A percentile compares a stretch with the other conserved stretches of the same genome.
Conservation (phyloP, 805 yeast genomes). For the Hanseniaspora lachancei region DNA sequence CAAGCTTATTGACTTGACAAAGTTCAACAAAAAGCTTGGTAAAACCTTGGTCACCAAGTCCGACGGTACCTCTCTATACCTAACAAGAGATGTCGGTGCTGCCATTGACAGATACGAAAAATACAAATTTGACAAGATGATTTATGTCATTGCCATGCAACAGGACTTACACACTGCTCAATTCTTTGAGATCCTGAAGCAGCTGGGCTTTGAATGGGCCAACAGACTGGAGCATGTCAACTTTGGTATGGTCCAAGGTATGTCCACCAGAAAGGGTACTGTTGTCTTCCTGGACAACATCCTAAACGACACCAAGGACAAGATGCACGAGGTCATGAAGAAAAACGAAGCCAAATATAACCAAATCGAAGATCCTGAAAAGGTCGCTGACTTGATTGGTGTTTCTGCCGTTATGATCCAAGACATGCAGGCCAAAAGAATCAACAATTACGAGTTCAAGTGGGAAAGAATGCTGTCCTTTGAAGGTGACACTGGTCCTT, state of each 20-base stretch:
- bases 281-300: slow-evolving; percentile 95
- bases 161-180: slow-evolving; percentile 92
- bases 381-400: slow-evolving; percentile 89
- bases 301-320: slow-evolving; percentile 79
- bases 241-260: slow-evolving; percentile 96
- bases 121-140: slow-evolving; percentile 85
- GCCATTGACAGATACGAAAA: slow-evolving; percentile 79
- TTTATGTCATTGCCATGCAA: slow-evolving; percentile 90
- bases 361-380: slow-evolving; percentile 86
- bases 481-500: slow-evolving; percentile 99
- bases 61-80: slow-evolving; percentile 87
- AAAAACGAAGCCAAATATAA: slow-evolving; percentile 81
- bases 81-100: slow-evolving; percentile 94
- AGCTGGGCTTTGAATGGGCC: slow-evolving; percentile 85
- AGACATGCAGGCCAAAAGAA: slow-evolving; percentile 95
- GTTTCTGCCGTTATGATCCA: slow-evolving; percentile 97
- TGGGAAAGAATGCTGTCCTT: slow-evolving; percentile 98
- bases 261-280: slow-evolving; percentile 97
- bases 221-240: slow-evolving; percentile 65
- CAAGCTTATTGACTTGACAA: slow-evolving; percentile 67
- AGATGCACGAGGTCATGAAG: slow-evolving; percentile 94
- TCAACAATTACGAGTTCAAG: slow-evolving; percentile 88
- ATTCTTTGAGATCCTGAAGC: slow-evolving; percentile 83
- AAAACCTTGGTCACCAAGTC: slow-evolving; percentile 84
- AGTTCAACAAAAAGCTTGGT: slow-evolving; percentile 80